Evolutionary conservation across 495 filamentous ascomycete species (phyloP), one percentile per base, ranked within the genome.

Genomic region (Echria macrotheca): DNA sequence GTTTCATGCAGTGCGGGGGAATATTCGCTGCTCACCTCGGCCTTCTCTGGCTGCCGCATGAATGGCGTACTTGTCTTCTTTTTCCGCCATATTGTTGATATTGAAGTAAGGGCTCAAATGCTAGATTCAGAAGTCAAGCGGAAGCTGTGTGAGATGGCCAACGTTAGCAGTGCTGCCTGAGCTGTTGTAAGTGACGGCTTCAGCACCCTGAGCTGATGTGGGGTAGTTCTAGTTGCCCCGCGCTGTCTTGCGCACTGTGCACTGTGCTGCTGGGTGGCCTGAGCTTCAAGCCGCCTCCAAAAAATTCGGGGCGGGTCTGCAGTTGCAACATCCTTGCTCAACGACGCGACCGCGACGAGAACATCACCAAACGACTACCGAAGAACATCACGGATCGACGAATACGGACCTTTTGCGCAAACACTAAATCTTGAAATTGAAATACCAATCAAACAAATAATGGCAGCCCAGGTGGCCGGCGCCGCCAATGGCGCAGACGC

Each of bases 21-120:
- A 5, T 19, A 26, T 19, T 25, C 12, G 9, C 24, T 37, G 60
- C 76, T 59, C 75, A 95, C 93, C 71, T 75, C 79, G 87, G 26
- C 93, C 91, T 65, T 96, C 89, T 46, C 93, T 77, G 38, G 86
- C 82, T 19, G 93, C 93, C 55, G 86, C 90, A 59, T 98, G 93
- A 37, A 48, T 48, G 17, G 28, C 45, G 32, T 48, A 48, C 23
- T 48, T 48, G 14, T 48, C 45, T n/a, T 48, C n/a, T n/a, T n/a
- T n/a, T n/a, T n/a, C 45, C 10, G 45, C 45, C 45, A 48, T 48
- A n/a, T 38, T 39, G n/a, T n/a, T n/a, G n/a, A n/a, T n/a, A n/a
- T n/a, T n/a, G n/a, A n/a, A n/a, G n/a, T n/a, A n/a, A n/a, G n/a
- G n/a, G n/a, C n/a, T n/a, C n/a, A n/a, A n/a, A n/a, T n/a, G n/a